A percentile compares a stretch with the other conserved stretches of the same genome.
These are phyloP conservation scores for Triticum dicoccoides DNA, from an alignment of 176 grass and related monocot species.

Conservation along the genomic window DNA sequence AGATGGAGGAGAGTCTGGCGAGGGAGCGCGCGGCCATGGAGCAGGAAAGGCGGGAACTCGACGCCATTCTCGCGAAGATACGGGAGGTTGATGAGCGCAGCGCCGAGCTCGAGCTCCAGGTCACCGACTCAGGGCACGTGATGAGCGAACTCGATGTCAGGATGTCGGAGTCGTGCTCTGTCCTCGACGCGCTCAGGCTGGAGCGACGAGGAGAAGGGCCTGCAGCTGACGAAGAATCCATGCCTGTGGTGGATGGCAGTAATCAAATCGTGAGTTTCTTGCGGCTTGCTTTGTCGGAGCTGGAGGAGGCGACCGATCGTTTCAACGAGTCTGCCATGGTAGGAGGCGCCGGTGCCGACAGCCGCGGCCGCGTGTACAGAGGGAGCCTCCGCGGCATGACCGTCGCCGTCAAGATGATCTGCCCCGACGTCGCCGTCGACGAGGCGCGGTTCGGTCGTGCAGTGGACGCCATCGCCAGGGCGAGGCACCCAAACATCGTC, in stretches of 20 bases:
- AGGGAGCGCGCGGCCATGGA: constrained; percentile 48
- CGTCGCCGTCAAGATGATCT: constrained; percentile 54
- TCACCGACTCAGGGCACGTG: constrained; percentile 16
- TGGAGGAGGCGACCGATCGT: constrained; percentile 42
- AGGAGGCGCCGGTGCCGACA: constrained; percentile 31
- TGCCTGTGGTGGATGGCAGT: neutral
- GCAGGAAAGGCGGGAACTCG: constrained; percentile 45
- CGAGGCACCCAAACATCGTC: constrained; percentile 44
- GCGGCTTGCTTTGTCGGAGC: constrained; percentile 35
- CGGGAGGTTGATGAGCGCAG: constrained; percentile 26
- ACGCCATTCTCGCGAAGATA: constrained; percentile 41
- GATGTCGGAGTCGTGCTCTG: constrained; percentile 45
- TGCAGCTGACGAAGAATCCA: neutral
- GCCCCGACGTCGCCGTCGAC: constrained; percentile 20
- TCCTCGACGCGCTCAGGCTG: constrained; percentile 41
- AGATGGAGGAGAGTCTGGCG: constrained; percentile 47
- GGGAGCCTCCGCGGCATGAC: constrained; percentile 23
- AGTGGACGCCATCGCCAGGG: constrained; percentile 29
- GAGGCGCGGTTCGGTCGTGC: constrained; percentile 36
- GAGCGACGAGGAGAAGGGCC: neutral
- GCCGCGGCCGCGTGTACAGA: constrained; percentile 28
- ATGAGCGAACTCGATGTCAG: constrained; percentile 32
- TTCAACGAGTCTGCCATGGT: constrained; percentile 38
- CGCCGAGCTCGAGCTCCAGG: constrained; percentile 40
- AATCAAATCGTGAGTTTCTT: neutral